A percentile compares a stretch with the other conserved stretches of the same genome.
phyloP scores from a whole-genome alignment of 345 rosid species.

The Hibiscus tridactylites region DNA sequence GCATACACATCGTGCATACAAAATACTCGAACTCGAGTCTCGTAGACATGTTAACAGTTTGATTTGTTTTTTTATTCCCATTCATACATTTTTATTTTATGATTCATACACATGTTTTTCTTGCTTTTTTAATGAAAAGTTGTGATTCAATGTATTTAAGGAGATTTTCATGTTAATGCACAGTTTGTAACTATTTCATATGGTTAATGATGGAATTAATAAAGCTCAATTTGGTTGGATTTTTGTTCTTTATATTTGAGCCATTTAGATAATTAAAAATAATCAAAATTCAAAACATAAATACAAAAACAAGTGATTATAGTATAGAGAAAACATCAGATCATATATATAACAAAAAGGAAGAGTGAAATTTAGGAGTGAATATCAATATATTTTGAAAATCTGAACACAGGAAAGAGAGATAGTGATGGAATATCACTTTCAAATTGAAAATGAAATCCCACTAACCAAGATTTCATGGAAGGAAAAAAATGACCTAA shows the following conservation, averaged over 20 bases:
- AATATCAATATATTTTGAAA: slow-evolving; percentile 21
- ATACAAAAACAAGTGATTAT: not conserved
- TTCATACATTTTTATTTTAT: not conserved
- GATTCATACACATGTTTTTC: not conserved
- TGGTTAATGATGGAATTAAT: not conserved
- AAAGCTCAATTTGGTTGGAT: not conserved
- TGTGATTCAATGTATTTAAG: not conserved
- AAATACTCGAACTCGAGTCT: too few relatives aligned
- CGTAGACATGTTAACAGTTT: too few relatives aligned
- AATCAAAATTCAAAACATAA: not conserved
- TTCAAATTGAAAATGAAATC: slow-evolving; percentile 16
- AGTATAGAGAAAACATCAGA: not conserved
- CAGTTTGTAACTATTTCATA: not conserved
- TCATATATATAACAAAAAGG: not conserved
- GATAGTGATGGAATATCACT: slow-evolving; percentile 12
- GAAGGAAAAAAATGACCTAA: slow-evolving; percentile 15
- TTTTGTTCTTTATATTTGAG: not conserved
- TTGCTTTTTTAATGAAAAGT: not conserved
- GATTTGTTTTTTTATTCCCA: too few relatives aligned
- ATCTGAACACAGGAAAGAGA: not conserved
- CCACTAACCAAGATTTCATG: slow-evolving; percentile 19
- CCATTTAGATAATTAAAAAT: not conserved
- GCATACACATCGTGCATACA: too few relatives aligned
- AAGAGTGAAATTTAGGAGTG: slow-evolving; percentile 30
- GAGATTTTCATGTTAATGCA: not conserved